phyloP scores from a whole-genome alignment of 2,329 filamentous ascomycete species.

The Curvularia spicifera region DNA sequence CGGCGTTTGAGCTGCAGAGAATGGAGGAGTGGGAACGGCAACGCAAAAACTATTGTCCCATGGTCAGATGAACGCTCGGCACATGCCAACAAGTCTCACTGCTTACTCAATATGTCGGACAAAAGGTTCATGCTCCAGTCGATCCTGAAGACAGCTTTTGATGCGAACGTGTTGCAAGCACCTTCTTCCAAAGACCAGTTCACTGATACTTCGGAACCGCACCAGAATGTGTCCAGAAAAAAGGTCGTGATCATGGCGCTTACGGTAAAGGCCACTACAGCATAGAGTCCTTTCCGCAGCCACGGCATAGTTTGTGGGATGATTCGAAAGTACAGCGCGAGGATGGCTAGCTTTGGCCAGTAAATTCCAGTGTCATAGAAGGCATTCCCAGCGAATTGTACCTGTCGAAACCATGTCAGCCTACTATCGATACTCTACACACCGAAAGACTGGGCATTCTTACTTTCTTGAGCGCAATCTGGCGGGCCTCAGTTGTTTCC shows the following conservation, averaged over 20 bases:
- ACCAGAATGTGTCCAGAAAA: slow-evolving; percentile 31
- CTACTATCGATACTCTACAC: too few relatives aligned
- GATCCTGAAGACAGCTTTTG: slow-evolving; percentile 28
- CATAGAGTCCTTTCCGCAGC: slow-evolving; percentile 22
- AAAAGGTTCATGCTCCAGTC: slow-evolving; percentile 24
- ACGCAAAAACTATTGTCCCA: slow-evolving; percentile 20
- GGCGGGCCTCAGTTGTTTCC: slow-evolving; percentile 13
- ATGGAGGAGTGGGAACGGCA: slow-evolving; percentile 35
- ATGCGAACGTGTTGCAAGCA: slow-evolving; percentile 28
- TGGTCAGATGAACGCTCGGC: background rate
- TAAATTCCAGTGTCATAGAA: slow-evolving; percentile 33
- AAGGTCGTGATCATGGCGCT: slow-evolving; percentile 24
- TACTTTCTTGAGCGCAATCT: slow-evolving; percentile 28
- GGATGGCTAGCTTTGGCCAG: slow-evolving; percentile 25
- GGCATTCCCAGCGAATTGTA: slow-evolving; percentile 27
- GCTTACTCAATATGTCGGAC: slow-evolving; percentile 24
- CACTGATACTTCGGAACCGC: slow-evolving; percentile 23
- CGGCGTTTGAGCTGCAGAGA: slow-evolving; percentile 26
- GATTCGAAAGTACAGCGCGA: slow-evolving; percentile 26
- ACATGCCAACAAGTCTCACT: background rate
- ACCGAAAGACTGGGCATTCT: background rate
- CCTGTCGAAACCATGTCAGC: slow-evolving; percentile 7
- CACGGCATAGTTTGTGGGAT: slow-evolving; percentile 28
- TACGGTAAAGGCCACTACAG: slow-evolving; percentile 16
- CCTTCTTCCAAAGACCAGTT: slow-evolving; percentile 29